Evolutionary conservation across 2,329 filamentous ascomycete genomes (phyloP).

Genomic region (Aspergillus sp.): DNA sequence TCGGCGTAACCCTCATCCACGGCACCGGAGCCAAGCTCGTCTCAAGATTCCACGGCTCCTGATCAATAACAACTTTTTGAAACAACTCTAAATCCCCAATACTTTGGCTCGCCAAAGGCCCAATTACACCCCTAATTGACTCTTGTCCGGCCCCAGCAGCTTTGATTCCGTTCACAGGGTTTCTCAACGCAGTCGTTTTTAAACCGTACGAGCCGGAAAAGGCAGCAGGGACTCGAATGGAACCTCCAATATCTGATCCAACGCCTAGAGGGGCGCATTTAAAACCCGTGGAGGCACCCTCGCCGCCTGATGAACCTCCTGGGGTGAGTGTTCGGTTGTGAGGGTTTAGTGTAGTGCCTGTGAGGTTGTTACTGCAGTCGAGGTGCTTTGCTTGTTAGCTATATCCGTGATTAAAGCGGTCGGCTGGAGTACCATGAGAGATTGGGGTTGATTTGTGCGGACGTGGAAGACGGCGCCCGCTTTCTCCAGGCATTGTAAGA

Average conservation of each 20-base stretch:
- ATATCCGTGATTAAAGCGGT: background rate
- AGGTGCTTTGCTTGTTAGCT: constrained; percentile 21
- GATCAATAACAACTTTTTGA: constrained; percentile 31
- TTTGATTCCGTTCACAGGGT: constrained; percentile 25
- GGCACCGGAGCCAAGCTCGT: constrained; percentile 36
- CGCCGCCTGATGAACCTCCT: constrained; percentile 41
- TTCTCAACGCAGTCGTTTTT: constrained; percentile 32
- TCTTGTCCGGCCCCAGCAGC: constrained; percentile 28
- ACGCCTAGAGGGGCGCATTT: constrained; percentile 38
- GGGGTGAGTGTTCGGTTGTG: constrained; percentile 33
- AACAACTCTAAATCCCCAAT: constrained; percentile 33
- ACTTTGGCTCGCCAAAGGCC: constrained; percentile 20
- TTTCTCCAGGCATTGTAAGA: constrained; percentile 25
- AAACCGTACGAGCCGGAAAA: constrained; percentile 42
- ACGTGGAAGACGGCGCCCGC: constrained; percentile 39
- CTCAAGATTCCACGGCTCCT: constrained; percentile 39
- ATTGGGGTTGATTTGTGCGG: constrained; percentile 39
- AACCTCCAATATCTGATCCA: constrained; percentile 45
- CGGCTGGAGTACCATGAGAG: constrained; percentile 28
- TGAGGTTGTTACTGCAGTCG: constrained; percentile 36
- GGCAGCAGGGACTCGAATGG: constrained; percentile 39
- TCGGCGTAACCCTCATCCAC: constrained; percentile 28
- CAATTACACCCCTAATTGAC: constrained; percentile 30
- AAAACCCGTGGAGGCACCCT: constrained; percentile 38
- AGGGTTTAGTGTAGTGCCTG: constrained; percentile 36